phyloP scores from a whole-genome alignment of 2,329 filamentous ascomycete genomes.

The Aciculosporium take region DNA sequence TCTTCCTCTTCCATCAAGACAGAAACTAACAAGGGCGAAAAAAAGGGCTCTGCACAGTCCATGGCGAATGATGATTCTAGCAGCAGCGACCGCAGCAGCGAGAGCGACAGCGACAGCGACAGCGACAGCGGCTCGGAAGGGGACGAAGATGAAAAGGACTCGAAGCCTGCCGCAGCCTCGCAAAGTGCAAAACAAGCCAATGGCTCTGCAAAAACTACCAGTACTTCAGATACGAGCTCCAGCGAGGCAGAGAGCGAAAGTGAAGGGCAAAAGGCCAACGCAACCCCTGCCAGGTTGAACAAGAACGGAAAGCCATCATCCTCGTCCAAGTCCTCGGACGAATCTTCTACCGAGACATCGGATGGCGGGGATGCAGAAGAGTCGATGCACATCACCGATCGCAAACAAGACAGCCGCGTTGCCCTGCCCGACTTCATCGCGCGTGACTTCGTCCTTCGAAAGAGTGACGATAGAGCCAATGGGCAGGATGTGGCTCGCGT shows the following conservation, averaged over 20 bases:
- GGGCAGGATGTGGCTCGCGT: slow-evolving; percentile 36
- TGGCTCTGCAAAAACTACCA: slow-evolving; percentile 7
- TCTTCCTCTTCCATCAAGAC: slow-evolving; percentile 15
- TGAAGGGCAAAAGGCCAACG: slow-evolving; percentile 6
- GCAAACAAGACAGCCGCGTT: slow-evolving; percentile 17
- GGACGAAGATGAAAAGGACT: not conserved
- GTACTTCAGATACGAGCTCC: slow-evolving; percentile 10
- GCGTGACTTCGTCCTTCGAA: slow-evolving; percentile 40
- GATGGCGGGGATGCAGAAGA: slow-evolving; percentile 22
- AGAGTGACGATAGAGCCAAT: slow-evolving; percentile 24
- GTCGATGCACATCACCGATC: slow-evolving; percentile 25
- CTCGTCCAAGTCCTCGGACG: slow-evolving; percentile 1
- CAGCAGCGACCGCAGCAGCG: slow-evolving; percentile 15
- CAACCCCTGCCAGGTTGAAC: not conserved
- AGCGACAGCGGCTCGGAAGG: slow-evolving; percentile 13
- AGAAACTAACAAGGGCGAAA: slow-evolving; percentile 4
- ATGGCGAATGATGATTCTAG: not conserved
- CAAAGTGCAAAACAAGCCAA: slow-evolving; percentile 9
- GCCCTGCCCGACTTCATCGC: slow-evolving; percentile 32
- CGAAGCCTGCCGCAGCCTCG: slow-evolving; percentile 9
- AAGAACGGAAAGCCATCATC: not conserved
- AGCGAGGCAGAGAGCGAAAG: slow-evolving; percentile 13
- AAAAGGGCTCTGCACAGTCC: slow-evolving; percentile 6
- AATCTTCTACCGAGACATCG: slow-evolving; percentile 8
- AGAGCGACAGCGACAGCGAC: slow-evolving; percentile 8